phyloP scores from a whole-genome alignment of 768 basidiomycete species.

The Rickenella mellea region DNA sequence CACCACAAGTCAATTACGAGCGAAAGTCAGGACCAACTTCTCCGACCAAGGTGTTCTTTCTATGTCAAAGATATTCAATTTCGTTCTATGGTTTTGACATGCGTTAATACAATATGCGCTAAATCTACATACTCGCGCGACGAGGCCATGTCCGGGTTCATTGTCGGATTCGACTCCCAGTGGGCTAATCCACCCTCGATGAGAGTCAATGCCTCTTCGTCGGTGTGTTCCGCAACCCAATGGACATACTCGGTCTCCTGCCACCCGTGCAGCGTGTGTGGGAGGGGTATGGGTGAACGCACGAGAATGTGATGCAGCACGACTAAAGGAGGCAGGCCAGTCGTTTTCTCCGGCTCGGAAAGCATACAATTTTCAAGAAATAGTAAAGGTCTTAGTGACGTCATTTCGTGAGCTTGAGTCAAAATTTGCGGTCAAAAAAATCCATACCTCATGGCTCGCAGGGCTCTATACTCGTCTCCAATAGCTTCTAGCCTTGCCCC shows the following conservation, averaged over 20 bases:
- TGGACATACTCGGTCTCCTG: constrained; percentile 92
- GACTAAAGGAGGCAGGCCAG: constrained; percentile 76
- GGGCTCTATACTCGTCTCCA: constrained; percentile 78
- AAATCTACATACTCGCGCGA: constrained; percentile 58
- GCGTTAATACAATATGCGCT: constrained; percentile 55
- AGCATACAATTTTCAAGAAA: constrained; percentile 78
- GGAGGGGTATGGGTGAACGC: constrained; percentile 75
- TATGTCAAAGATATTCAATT: too few species aligned
- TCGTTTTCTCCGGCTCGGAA: constrained; percentile 54
- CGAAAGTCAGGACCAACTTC: too few species aligned
- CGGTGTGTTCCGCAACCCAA: constrained; percentile 88
- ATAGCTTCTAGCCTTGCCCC: constrained; percentile 62
- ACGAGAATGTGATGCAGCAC: constrained; percentile 91
- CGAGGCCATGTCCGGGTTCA: constrained; percentile 33
- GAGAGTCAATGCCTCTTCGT: constrained; percentile 70
- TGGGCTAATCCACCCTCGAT: constrained; percentile 70
- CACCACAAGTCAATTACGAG: too few species aligned
- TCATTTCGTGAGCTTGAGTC: background rate
- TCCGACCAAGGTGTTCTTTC: too few species aligned
- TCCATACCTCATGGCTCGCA: constrained; percentile 78
- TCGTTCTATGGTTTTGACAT: too few species aligned
- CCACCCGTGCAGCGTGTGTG: constrained; percentile 88
- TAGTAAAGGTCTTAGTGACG: constrained; percentile 59
- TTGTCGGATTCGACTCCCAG: constrained; percentile 67
- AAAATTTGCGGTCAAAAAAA: background rate